Evolutionary conservation across 345 rosid genomes (phyloP).

Genomic region (Cardiospermum halicacabum): DNA sequence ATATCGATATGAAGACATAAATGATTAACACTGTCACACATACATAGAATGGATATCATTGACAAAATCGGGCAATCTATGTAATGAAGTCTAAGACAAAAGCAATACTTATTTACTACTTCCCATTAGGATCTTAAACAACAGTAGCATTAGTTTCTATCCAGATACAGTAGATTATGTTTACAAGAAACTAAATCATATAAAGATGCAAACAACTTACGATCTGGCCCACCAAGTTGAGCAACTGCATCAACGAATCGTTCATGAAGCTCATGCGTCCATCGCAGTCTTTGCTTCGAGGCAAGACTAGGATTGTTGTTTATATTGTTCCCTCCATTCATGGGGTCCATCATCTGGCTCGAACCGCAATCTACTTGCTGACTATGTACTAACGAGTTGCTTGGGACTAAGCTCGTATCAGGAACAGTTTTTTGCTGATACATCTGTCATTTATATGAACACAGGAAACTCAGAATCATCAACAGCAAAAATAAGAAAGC

Average conservation of each 20-base stretch:
- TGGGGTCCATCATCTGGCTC: slow-evolving; percentile 68
- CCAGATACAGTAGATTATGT: background rate
- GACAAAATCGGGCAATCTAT: background rate
- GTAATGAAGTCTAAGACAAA: background rate
- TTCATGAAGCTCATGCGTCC: slow-evolving; percentile 99
- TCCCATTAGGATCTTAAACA: background rate
- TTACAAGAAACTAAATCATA: background rate
- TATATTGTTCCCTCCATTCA: slow-evolving; percentile 54
- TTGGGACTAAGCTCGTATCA: slow-evolving; percentile 36
- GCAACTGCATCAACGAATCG: slow-evolving; percentile 99
- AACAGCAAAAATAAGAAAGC: slow-evolving; percentile 1
- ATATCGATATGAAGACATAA: background rate
- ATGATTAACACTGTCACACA: background rate
- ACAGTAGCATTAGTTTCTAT: background rate
- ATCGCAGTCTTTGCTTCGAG: slow-evolving; percentile 91
- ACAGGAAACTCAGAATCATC: slow-evolving; percentile 11
- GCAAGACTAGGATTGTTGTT: slow-evolving; percentile 71
- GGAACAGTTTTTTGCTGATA: slow-evolving; percentile 41
- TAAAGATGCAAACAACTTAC: slow-evolving; percentile 44
- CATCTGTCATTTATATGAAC: slow-evolving; percentile 43
- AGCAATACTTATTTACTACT: background rate
- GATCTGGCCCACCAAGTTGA: slow-evolving; percentile 98
- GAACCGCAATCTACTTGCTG: slow-evolving; percentile 43
- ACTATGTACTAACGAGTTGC: slow-evolving; percentile 47
- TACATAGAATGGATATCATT: background rate